Evolutionary conservation across 306 rosid genomes (phyloP).

Genomic region (Casuarina equisetifolia): DNA sequence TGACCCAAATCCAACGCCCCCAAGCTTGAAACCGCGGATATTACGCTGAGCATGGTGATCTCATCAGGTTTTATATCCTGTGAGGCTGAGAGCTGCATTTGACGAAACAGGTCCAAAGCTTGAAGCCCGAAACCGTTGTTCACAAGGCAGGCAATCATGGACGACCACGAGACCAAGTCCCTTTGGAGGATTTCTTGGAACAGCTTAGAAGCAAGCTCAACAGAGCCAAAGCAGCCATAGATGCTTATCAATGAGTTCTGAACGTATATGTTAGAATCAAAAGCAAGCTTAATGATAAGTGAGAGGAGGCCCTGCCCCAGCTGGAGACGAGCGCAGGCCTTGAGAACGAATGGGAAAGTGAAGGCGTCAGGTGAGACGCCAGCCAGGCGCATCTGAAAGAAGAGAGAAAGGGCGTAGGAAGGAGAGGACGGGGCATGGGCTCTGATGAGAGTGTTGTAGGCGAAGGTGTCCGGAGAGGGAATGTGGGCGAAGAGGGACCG

Average conservation of each 20-base stretch:
- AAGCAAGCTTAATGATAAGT: constrained; percentile 45
- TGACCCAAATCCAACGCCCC: constrained; percentile 57
- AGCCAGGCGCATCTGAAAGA: constrained; percentile 47
- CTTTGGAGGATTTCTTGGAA: constrained; percentile 46
- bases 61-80: constrained; percentile 36
- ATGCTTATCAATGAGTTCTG: constrained; percentile 45
- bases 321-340: constrained; percentile 29
- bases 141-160: constrained; percentile 40
- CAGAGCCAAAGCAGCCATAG: constrained; percentile 40
- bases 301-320: constrained; percentile 28
- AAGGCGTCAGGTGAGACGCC: constrained; percentile 44
- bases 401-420: constrained; percentile 35
- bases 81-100: constrained; percentile 49
- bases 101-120: constrained; percentile 45
- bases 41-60: constrained; percentile 46
- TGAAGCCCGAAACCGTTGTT: constrained; percentile 40
- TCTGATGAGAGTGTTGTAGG: constrained; percentile 48
- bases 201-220: constrained; percentile 36
- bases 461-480: constrained; percentile 37
- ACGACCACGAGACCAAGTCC: constrained; percentile 65
- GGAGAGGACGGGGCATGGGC: constrained; percentile 40
- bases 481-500: constrained; percentile 39
- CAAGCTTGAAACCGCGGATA: constrained; percentile 53
- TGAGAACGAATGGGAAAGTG: constrained; percentile 65
- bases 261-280: constrained; percentile 41